phyloP scores from a whole-genome alignment of 169 alveolate genomes.

The Cryptosporidium parvum region DNA sequence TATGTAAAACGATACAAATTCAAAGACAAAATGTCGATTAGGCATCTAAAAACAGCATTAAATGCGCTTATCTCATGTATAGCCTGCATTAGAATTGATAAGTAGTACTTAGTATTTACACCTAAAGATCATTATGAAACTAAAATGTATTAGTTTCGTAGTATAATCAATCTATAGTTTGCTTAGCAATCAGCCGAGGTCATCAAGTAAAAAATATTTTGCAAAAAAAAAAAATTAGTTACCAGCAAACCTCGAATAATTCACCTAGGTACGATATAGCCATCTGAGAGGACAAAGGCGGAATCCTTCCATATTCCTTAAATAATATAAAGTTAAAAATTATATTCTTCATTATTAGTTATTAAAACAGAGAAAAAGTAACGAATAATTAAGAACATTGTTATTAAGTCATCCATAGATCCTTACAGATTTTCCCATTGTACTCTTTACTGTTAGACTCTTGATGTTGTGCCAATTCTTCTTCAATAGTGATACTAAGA shows the following conservation, averaged over 20 bases:
- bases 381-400: slow-evolving; percentile 1
- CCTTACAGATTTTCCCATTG: slow-evolving; percentile 98
- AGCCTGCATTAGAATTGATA: not conserved
- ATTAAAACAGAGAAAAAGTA: not conserved
- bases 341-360: not conserved
- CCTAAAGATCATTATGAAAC: not conserved
- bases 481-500: slow-evolving; percentile 97
- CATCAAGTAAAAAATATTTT: not conserved
- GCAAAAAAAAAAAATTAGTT: not conserved
- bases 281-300: not conserved
- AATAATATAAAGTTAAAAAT: not conserved
- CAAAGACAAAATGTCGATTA: not conserved
- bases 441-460: slow-evolving; percentile 96
- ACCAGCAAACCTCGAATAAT: not conserved
- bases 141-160: not conserved
- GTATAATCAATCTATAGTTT: not conserved
- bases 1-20: too few relatives aligned
- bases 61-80: not conserved
- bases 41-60: too few relatives aligned
- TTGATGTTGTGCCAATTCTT: slow-evolving; percentile 99
- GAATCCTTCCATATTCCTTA: slow-evolving; percentile 4
- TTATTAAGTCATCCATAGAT: slow-evolving; percentile 91
- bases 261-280: not conserved
- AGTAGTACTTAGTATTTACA: not conserved
- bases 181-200: not conserved